Evolutionary conservation across 2,329 filamentous ascomycete species (phyloP), one percentile per base, ranked within the genome.

Genomic region (Trichoderma brevicompactum): DNA sequence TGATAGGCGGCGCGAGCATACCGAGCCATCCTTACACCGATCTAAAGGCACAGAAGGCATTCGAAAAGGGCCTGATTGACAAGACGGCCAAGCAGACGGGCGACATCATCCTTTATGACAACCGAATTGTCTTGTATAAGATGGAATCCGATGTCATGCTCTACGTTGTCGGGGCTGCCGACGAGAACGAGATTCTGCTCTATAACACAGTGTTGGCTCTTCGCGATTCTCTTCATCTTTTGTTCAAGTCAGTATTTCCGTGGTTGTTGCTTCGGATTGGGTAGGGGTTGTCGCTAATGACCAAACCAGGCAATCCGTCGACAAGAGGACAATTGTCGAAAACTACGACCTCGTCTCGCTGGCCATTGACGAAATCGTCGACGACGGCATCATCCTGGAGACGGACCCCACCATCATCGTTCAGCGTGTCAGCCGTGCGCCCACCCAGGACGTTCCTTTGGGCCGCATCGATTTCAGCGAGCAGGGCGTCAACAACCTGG

Each of bases 41-140:
- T 66, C 80, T 95, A 64, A 97, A 97, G 82, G 89, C 96, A 72
- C 95, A 99, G 81, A 97, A 96, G 79, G 86, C 91, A 2, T 99
- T 99, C 75, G 95, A 99, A 80, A 97, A 97, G 82, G 95, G 94
- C 6, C 86, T 99, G 44, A 82, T 97, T 67, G 90, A 97, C 74
- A 98, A 99, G 85, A 98, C 95, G 15, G 90, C 91, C 71, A 99
- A 98, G 84, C 92, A 96, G 81, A 94, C 88, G 13, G 92, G 91
- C 72, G 95, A 98, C 81, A 95, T 99, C 73, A 96, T 99, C 72
- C 87, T 99, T 64, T 98, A 97, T 81, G 95, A 99, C 80, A 96
- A 96, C 81, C 88, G 92, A 73, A 90, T 99, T 68, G 92, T 98
- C 64, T 89, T 98, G 60, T 99, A 97, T 85, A 99, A 99, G 87